phyloP scores from a whole-genome alignment of 371 early-diverging fungal species.

The Lichtheimia ramosa region DNA sequence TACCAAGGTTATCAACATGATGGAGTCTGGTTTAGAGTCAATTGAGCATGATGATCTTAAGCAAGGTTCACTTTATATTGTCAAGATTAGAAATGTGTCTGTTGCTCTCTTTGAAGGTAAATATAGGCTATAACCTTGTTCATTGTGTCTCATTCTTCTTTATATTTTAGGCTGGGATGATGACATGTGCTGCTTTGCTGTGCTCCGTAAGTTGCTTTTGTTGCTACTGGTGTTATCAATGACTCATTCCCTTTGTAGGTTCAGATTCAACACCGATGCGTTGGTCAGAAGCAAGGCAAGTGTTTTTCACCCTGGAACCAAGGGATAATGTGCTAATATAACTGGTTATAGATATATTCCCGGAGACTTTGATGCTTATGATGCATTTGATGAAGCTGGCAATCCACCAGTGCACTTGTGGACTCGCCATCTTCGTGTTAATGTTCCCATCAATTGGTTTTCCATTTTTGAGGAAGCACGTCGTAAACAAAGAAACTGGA shows the following conservation, averaged over 20 bases:
- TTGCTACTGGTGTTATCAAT: background rate
- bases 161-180: constrained; percentile 32
- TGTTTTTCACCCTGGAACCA: background rate
- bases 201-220: constrained; percentile 23
- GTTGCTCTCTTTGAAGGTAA: constrained; percentile 42
- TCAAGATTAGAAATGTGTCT: constrained; percentile 28
- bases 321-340: constrained; percentile 4
- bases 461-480: constrained; percentile 48
- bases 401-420: constrained; percentile 46
- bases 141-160: too few relatives aligned
- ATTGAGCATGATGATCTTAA: constrained; percentile 28
- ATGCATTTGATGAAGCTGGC: constrained; percentile 45
- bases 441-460: constrained; percentile 45
- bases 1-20: background rate
- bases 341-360: constrained; percentile 32
- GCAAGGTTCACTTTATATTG: constrained; percentile 34
- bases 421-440: constrained; percentile 29
- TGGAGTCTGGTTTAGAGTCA: constrained; percentile 2
- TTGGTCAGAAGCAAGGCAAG: constrained; percentile 45
- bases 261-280: constrained; percentile 35
- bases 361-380: constrained; percentile 43
- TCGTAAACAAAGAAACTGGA: constrained; percentile 39
- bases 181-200: constrained; percentile 39
- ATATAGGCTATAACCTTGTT: background rate
- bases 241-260: constrained; percentile 16